Percentiles rank a stretch among this genome's conserved stretches.
Evolutionary conservation across 2,329 filamentous ascomycete species (phyloP).

Genomic region (Penicillium sp.): DNA sequence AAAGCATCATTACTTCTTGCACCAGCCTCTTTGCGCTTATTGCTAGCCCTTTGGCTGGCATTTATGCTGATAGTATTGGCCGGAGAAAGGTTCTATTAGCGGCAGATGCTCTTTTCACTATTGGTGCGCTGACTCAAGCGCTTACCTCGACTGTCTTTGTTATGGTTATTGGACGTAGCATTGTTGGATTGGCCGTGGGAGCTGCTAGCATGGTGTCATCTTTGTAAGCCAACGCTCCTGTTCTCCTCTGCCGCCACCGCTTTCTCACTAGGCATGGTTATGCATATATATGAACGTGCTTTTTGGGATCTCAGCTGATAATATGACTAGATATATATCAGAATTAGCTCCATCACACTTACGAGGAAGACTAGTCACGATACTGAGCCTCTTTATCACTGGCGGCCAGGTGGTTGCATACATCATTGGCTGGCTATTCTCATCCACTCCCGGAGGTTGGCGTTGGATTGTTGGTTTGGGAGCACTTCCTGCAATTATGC

Average conservation of each 20-base stretch:
- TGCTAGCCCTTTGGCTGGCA: constrained; percentile 52
- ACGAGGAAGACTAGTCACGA: constrained; percentile 75
- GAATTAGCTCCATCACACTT: constrained; percentile 75
- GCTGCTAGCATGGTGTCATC: constrained; percentile 71
- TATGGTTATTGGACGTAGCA: constrained; percentile 45
- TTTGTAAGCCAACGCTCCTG: constrained; percentile 48
- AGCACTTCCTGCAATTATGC: constrained; percentile 68
- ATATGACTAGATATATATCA: constrained; percentile 62
- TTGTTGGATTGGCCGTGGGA: constrained; percentile 47
- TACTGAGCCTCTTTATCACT: constrained; percentile 79
- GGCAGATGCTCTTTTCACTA: constrained; percentile 44
- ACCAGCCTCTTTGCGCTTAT: constrained; percentile 57
- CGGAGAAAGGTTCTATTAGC: constrained; percentile 46
- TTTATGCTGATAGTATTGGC: constrained; percentile 49
- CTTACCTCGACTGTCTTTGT: constrained; percentile 37
- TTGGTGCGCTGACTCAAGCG: constrained; percentile 43
- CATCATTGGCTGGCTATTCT: constrained; percentile 72
- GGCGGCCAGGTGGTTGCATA: constrained; percentile 87
- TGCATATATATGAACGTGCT: neutral
- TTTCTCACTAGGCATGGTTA: neutral
- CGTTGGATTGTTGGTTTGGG: constrained; percentile 89
- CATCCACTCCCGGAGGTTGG: constrained; percentile 65
- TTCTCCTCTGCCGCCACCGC: neutral
- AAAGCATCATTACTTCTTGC: constrained; percentile 55
- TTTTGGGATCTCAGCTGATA: neutral